These are phyloP conservation scores for Quercus wislizeni DNA, from an alignment of 306 rosid species.

Conservation along the genomic window DNA sequence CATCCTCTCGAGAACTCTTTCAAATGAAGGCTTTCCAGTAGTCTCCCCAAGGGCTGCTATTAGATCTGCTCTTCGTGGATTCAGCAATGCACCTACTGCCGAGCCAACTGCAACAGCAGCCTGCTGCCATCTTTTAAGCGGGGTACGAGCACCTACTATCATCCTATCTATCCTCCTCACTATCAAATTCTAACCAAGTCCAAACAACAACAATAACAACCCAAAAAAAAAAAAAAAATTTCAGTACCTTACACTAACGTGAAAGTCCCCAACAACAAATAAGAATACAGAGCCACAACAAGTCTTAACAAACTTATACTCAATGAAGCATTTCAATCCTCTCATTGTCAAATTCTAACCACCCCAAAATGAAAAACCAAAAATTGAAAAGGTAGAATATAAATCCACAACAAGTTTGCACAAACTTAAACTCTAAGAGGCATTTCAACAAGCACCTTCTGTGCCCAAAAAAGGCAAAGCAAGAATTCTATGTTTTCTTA, in stretches of 20 bases:
- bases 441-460: constrained; percentile 14
- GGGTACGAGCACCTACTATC: constrained; percentile 53
- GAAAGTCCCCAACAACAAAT: neutral
- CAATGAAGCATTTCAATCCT: constrained; percentile 1
- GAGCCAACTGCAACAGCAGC: constrained; percentile 89
- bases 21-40: constrained; percentile 87
- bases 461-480: neutral
- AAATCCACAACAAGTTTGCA: neutral
- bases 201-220: neutral
- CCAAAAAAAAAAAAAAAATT: neutral
- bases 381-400: neutral
- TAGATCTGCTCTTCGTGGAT: constrained; percentile 92
- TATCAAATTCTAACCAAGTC: constrained; percentile 10
- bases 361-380: neutral
- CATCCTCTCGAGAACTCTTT: constrained; percentile 83
- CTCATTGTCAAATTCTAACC: too few species aligned
- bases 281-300: neutral
- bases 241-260: neutral
- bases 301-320: neutral
- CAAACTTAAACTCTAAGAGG: neutral
- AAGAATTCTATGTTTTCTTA: too few species aligned
- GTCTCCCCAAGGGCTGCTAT: constrained; percentile 97
- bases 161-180: constrained; percentile 25
- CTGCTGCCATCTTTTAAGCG: constrained; percentile 82
- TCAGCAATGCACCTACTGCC: constrained; percentile 84